phyloP scores from a whole-genome alignment of 805 yeast genomes.

The Sungouiozyma ichnusensis region DNA sequence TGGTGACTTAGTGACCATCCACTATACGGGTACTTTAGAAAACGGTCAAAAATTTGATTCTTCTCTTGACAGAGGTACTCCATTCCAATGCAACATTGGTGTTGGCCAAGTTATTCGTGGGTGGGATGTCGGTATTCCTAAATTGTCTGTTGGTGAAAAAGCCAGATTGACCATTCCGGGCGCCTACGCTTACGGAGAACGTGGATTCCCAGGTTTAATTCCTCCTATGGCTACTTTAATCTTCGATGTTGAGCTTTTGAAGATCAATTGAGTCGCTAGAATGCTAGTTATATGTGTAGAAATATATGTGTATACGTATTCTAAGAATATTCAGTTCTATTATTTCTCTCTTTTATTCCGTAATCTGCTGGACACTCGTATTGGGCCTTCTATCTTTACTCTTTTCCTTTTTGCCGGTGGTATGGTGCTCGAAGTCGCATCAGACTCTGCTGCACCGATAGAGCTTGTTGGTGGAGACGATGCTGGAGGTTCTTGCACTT shows the following conservation, averaged over 20 bases:
- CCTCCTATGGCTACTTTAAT: constrained; percentile 94
- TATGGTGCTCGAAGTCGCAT: too few species aligned
- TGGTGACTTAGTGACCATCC: constrained; percentile 88
- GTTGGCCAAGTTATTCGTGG: constrained; percentile 95
- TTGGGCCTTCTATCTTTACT: constrained; percentile 2
- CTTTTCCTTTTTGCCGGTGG: constrained; percentile 2
- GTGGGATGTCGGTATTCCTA: constrained; percentile 93
- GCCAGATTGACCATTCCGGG: constrained; percentile 91
- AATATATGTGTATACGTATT: not conserved
- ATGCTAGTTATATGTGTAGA: not conserved
- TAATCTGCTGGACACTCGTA: constrained; percentile 24
- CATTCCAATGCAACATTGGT: constrained; percentile 90
- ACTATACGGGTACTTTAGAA: constrained; percentile 90
- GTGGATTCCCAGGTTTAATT: constrained; percentile 94
- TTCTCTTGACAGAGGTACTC: constrained; percentile 88
- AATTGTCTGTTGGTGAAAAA: constrained; percentile 85
- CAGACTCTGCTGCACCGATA: too few species aligned
- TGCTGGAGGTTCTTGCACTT: not conserved
- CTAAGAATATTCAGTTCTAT: not conserved
- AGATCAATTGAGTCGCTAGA: constrained; percentile 28
- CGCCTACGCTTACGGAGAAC: constrained; percentile 81
- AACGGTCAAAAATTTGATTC: constrained; percentile 95
- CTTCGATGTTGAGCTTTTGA: constrained; percentile 67
- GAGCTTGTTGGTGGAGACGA: too few species aligned
- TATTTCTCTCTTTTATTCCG: constrained; percentile 18